Base-by-base conservation (phyloP, 345 rosid genomes). In the Pistacia atlantica region DNA sequence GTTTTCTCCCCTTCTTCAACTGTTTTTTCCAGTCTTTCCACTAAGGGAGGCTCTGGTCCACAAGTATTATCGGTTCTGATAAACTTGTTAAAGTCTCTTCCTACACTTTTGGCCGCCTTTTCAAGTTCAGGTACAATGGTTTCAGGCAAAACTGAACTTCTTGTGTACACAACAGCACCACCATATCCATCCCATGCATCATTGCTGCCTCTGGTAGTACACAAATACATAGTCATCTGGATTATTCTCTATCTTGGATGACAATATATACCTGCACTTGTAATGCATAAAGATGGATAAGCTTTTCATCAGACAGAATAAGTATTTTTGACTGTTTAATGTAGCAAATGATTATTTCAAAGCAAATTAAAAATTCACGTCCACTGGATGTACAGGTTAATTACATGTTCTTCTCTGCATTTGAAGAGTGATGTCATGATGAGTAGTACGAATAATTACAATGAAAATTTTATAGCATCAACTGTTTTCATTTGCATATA, bases 151-250 rank as follows among this genome's bases (percentile, higher is more conserved):
- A 88, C 84, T 17, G 90, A 45, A 70, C 93, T 89, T 90, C 97
- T 95, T 0, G 99, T 95, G 84, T 95, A 95, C n/a, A 95, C 75
- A 73, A 95, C 92, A 1, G 98, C 96, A 64, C 99, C 99, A 0
- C 97, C 98, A 51, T 95, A 95, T 77, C 99, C 99, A 81, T 95
- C 98, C 99, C 99, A 95, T 54, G 98, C 99, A 85, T 95, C 97
- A 69, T 95, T 95, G 72, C 90, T 57, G 64, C 98, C 98, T 33
- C 84, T 91, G 83, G 83, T 95, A 95, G 75, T 95, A 95, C 61
- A 95, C 97, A 62, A 93, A 95, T 22, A 92, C 71, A 35, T 92
- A 93, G 79, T 95, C 98, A 17, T 93, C 95, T 0, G 81, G 86
- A 73, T 86, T 85, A 60, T 91, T 88, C 82, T 93, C 92, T 37